A percentile compares a stretch with the other conserved stretches of the same genome.
phyloP scores from a whole-genome alignment of 2,329 filamentous ascomycete species.

The Immersiporthe knoxdaviesiana region DNA sequence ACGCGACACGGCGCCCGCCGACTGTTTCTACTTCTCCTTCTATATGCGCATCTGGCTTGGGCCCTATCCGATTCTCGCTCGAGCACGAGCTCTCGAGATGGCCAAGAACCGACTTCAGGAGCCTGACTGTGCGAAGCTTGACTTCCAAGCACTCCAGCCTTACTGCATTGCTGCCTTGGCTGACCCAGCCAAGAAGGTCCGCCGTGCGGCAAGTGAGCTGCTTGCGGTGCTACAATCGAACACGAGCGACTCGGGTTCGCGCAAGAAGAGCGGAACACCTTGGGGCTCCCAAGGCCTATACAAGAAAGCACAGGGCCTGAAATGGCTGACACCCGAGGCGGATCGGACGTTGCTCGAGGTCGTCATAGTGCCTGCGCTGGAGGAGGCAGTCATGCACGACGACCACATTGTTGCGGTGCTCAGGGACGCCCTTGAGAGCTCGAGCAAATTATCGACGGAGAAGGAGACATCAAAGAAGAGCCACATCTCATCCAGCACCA shows the following conservation, averaged over 20 bases:
- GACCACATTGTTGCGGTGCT: constrained; percentile 70
- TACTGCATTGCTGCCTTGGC: constrained; percentile 76
- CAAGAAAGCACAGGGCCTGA: constrained; percentile 55
- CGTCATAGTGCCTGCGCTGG: constrained; percentile 73
- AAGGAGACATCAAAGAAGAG: constrained; percentile 46
- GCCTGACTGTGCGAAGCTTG: constrained; percentile 53
- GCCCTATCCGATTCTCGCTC: constrained; percentile 68
- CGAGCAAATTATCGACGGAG: constrained; percentile 37
- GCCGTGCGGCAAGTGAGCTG: constrained; percentile 73
- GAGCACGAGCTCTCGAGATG: constrained; percentile 69
- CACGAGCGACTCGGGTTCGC: constrained; percentile 37
- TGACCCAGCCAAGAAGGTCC: constrained; percentile 76
- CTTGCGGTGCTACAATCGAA: constrained; percentile 53
- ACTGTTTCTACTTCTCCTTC: constrained; percentile 74
- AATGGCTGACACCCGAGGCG: constrained; percentile 63
- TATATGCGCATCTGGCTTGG: constrained; percentile 76
- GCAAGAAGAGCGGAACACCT: constrained; percentile 45
- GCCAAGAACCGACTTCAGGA: constrained; percentile 61
- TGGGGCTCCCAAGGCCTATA: constrained; percentile 73
- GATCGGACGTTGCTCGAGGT: constrained; percentile 64
- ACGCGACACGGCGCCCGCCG: constrained; percentile 56
- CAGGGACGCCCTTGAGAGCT: constrained; percentile 61
- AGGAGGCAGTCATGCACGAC: constrained; percentile 84
- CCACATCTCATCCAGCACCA: constrained; percentile 61
- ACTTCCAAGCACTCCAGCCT: constrained; percentile 81